Evolutionary conservation across 768 basidiomycete genomes (phyloP).

Genomic region (Podaxis pistillaris): DNA sequence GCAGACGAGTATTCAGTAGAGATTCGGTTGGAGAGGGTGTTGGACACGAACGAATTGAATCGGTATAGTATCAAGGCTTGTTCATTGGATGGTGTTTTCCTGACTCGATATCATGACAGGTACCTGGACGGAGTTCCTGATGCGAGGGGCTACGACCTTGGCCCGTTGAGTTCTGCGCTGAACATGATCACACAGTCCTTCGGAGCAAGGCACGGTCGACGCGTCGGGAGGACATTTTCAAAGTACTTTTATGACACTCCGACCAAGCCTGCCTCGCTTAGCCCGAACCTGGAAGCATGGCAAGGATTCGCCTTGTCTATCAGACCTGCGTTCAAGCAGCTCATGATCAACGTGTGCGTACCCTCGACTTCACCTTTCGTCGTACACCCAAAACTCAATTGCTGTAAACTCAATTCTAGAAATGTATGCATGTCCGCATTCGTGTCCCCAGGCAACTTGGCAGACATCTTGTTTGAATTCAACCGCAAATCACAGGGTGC

Average conservation of each 20-base stretch:
- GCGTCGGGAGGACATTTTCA: constrained; percentile 41
- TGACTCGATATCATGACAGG: constrained; percentile 27
- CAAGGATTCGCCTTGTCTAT: constrained; percentile 48
- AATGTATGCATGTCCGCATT: constrained; percentile 58
- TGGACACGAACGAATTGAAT: constrained; percentile 28
- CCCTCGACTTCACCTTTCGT: background rate
- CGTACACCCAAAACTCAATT: background rate
- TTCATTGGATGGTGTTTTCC: background rate
- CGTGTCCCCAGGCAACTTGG: constrained; percentile 56
- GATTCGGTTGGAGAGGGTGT: constrained; percentile 36
- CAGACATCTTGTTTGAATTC: constrained; percentile 52
- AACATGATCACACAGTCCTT: constrained; percentile 55
- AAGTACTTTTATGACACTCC: constrained; percentile 49
- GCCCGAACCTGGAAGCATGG: constrained; percentile 30
- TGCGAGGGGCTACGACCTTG: constrained; percentile 40
- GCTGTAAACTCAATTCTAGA: constrained; percentile 19
- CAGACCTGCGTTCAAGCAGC: constrained; percentile 41
- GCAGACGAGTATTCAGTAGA: constrained; percentile 38
- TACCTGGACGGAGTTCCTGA: constrained; percentile 43
- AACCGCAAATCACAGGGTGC: constrained; percentile 34
- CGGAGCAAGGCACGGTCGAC: constrained; percentile 39
- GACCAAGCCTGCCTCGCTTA: constrained; percentile 22
- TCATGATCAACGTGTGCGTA: constrained; percentile 49
- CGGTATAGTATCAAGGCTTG: constrained; percentile 25
- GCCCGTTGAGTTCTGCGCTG: constrained; percentile 50